phyloP scores from a whole-genome alignment of 139 green algal genomes.

The Auxenochlorella pyrenoidosa region DNA sequence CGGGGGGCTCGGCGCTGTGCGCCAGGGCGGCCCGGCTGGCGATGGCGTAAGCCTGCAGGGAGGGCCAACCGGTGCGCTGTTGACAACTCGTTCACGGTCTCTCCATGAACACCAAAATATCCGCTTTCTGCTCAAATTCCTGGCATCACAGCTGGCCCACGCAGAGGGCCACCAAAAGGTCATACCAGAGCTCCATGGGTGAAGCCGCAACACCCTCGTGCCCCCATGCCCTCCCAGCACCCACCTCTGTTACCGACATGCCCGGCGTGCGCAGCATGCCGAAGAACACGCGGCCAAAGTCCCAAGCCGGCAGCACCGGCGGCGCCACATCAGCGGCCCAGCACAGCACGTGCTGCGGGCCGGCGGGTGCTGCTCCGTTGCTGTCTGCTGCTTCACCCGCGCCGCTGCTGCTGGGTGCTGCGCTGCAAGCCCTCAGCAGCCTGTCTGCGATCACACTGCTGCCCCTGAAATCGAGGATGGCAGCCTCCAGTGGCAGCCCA shows the following conservation, averaged over 20 bases:
- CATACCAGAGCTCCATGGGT: too few species aligned
- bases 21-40: not conserved
- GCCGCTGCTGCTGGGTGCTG: not conserved
- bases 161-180: too few species aligned
- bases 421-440: not conserved
- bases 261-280: conserved; percentile 51
- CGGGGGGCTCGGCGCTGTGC: not conserved
- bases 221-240: too few species aligned
- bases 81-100: too few species aligned
- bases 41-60: conserved; percentile 68
- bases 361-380: not conserved
- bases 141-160: too few species aligned
- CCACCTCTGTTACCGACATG: conserved; percentile 57
- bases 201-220: too few species aligned
- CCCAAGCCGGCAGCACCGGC: conserved; percentile 57
- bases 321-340: conserved; percentile 54
- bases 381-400: not conserved
- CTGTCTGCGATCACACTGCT: not conserved
- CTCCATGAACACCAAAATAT: too few species aligned
- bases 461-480: conserved; percentile 1
- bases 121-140: too few species aligned
- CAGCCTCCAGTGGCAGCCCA: not conserved
- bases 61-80: too few species aligned
- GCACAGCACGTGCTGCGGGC: conserved; percentile 53
- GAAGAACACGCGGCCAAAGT: conserved; percentile 79